A percentile compares a stretch with the other conserved stretches of the same genome.
These are phyloP conservation scores for Solanum chmielewskii DNA, from an alignment of 257 asterid genomes.

Conservation along the genomic window DNA sequence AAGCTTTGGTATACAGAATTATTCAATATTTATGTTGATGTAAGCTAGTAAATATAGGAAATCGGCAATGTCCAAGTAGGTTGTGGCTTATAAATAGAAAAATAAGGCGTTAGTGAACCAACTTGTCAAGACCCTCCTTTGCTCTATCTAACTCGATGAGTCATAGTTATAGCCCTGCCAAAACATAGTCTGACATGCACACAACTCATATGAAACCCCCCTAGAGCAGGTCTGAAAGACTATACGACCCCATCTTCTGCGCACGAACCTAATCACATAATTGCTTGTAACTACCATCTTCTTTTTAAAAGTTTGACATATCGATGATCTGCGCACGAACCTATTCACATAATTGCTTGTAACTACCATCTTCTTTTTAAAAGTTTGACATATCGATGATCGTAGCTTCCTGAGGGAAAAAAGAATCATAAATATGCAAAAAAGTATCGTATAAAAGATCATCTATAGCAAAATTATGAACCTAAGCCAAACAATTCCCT, in stretches of 20 bases:
- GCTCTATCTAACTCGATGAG: background rate
- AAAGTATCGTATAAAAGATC: background rate
- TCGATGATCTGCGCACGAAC: fast-evolving
- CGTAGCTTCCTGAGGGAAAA: background rate
- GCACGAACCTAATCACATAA: background rate
- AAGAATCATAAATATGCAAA: no score
- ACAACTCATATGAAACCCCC: background rate
- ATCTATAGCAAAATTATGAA: background rate
- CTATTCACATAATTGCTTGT: background rate
- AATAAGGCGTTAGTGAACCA: background rate
- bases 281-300: background rate
- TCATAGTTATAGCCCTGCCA: background rate
- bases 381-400: background rate
- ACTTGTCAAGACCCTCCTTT: background rate
- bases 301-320: background rate
- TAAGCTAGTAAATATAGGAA: background rate
- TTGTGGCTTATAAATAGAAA: background rate
- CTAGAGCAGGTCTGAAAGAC: background rate
- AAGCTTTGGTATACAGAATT: background rate
- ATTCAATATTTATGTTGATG: background rate
- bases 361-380: background rate
- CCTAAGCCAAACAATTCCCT: background rate
- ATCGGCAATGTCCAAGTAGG: background rate
- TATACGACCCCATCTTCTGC: background rate
- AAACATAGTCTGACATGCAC: background rate